phyloP scores from a whole-genome alignment of 306 rosid species.

The Trichosanthes truncata region DNA sequence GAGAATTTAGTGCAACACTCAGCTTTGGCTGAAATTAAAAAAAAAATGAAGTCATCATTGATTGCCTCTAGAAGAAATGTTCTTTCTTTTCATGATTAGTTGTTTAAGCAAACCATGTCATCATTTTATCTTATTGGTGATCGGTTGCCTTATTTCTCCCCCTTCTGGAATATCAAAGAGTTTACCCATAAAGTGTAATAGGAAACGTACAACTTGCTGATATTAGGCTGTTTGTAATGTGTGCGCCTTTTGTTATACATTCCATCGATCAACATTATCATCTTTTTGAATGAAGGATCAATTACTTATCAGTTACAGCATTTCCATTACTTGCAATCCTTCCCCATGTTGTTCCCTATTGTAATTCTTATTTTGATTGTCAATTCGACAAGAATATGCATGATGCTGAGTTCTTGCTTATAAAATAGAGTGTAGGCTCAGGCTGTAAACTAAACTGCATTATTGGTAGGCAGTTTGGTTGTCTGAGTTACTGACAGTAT shows the following conservation, averaged over 20 bases:
- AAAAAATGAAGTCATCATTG: background rate
- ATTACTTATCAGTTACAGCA: background rate
- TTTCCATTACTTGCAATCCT: background rate
- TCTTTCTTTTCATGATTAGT: background rate
- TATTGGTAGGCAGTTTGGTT: background rate
- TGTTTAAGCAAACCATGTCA: background rate
- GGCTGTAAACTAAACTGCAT: background rate
- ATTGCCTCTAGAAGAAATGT: background rate
- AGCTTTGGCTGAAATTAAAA: background rate
- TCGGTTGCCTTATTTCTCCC: background rate
- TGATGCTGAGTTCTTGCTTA: background rate
- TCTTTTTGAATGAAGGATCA: background rate
- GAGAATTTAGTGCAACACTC: background rate
- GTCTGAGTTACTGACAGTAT: background rate
- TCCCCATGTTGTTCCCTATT: background rate
- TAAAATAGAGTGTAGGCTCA: background rate
- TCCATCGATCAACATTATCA: background rate
- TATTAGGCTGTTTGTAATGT: background rate
- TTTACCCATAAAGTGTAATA: background rate
- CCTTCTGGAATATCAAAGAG: background rate
- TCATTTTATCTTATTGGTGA: background rate
- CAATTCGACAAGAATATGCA: background rate
- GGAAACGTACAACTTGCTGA: background rate
- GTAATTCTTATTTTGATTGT: background rate
- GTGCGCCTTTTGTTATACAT: background rate